phyloP scores from a whole-genome alignment of 2,329 filamentous ascomycete species.

The Venturia oleaginea region DNA sequence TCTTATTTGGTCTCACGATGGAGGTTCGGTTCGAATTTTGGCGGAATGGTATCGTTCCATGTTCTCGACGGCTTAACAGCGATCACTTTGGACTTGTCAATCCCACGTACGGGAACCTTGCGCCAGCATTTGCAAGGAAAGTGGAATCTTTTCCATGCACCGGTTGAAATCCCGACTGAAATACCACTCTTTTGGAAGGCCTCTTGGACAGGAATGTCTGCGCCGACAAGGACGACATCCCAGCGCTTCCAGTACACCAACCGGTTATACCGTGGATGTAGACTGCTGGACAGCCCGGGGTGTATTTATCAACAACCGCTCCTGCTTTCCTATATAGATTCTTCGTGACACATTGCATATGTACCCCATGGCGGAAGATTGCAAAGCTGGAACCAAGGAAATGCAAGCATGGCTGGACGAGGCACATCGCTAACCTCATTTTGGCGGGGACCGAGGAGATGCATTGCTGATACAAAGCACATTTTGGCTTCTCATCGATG shows the following conservation, averaged over 20 bases:
- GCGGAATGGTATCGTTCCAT: neutral
- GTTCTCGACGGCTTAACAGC: neutral
- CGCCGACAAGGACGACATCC: neutral
- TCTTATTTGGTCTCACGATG: neutral
- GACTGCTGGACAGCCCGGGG: neutral
- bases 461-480: neutral
- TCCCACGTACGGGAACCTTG: neutral
- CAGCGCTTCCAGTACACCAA: neutral
- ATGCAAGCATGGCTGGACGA: neutral
- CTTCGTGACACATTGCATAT: neutral
- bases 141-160: neutral
- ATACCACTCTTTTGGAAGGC: neutral
- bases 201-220: neutral
- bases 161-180: constrained; percentile 5
- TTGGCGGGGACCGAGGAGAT: neutral
- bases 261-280: neutral
- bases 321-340: neutral
- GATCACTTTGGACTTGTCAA: neutral
- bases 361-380: neutral
- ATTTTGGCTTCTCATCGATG: no score
- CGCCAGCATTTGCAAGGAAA: neutral
- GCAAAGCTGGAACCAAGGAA: neutral
- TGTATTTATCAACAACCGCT: neutral
- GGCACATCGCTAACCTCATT: neutral
- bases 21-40: neutral